Evolutionary conservation across 2,329 filamentous ascomycete genomes (phyloP).

Genomic region (Fusarium anthophilum): DNA sequence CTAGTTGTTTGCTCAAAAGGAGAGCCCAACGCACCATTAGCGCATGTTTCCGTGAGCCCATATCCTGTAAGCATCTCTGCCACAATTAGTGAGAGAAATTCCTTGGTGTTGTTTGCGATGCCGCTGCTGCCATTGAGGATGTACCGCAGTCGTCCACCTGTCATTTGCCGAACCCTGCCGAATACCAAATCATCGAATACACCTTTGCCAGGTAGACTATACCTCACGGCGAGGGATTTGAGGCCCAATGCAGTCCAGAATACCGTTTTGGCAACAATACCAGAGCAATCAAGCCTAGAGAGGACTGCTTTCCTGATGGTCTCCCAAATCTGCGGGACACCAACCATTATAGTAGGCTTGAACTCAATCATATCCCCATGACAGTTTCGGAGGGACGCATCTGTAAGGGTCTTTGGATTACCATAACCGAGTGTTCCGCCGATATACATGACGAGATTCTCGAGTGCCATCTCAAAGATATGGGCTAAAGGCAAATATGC

Average conservation of each 20-base stretch:
- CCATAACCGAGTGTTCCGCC: conserved; percentile 95
- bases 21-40: conserved; percentile 81
- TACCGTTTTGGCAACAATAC: conserved; percentile 74
- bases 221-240: conserved; percentile 67
- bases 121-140: conserved; percentile 95
- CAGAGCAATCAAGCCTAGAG: conserved; percentile 76
- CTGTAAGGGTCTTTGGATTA: conserved; percentile 88
- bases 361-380: conserved; percentile 94
- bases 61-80: conserved; percentile 96
- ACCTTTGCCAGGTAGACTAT: conserved; percentile 70
- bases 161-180: conserved; percentile 89
- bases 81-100: conserved; percentile 90
- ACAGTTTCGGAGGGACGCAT: conserved; percentile 88
- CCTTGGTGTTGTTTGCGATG: conserved; percentile 85
- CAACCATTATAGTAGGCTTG: conserved; percentile 86
- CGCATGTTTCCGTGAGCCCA: conserved; percentile 91
- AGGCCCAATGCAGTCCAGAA: conserved; percentile 75
- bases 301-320: conserved; percentile 95
- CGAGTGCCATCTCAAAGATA: conserved; percentile 95
- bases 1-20: conserved; percentile 84
- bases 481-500: conserved; percentile 95
- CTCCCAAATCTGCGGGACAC: conserved; percentile 97
- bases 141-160: conserved; percentile 86
- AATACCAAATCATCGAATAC: conserved; percentile 89
- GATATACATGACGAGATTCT: conserved; percentile 89